Conservation (phyloP, 2,329 filamentous ascomycete genomes). For the Fusarium gaditjirri region DNA sequence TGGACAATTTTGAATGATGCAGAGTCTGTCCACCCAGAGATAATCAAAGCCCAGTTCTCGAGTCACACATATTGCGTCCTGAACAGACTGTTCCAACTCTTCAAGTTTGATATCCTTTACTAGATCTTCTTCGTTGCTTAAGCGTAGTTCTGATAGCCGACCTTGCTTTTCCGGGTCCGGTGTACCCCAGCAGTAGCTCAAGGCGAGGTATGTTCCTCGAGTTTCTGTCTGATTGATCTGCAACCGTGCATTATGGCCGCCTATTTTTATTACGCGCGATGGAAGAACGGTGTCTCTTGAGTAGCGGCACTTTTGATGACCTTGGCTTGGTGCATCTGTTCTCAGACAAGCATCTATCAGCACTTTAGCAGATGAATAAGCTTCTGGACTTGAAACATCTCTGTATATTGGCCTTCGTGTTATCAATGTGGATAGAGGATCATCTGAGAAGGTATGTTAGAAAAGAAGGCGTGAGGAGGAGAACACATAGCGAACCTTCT, state of each 20-base stretch:
- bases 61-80: not conserved
- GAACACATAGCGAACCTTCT: too few relatives aligned
- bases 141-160: fast-evolving
- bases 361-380: fast-evolving
- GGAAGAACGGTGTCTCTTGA: not conserved
- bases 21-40: slow-evolving; percentile 4
- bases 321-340: fast-evolving
- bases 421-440: too few relatives aligned
- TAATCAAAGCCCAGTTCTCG: fast-evolving
- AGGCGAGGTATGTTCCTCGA: not conserved
- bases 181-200: slow-evolving; percentile 6
- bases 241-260: fast-evolving
- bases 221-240: not conserved
- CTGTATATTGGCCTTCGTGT: not conserved
- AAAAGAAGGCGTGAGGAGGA: too few relatives aligned
- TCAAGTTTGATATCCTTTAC: not conserved
- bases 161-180: fast-evolving
- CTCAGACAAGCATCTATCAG: not conserved
- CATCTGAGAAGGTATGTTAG: too few relatives aligned
- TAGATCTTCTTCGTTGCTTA: fast-evolving
- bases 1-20: not conserved
- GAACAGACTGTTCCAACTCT: not conserved
- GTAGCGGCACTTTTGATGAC: not conserved
- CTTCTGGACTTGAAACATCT: not conserved
- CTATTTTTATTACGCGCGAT: fast-evolving